Conservation (phyloP, 2,329 filamentous ascomycete species). For the Aspergillus sp. region DNA sequence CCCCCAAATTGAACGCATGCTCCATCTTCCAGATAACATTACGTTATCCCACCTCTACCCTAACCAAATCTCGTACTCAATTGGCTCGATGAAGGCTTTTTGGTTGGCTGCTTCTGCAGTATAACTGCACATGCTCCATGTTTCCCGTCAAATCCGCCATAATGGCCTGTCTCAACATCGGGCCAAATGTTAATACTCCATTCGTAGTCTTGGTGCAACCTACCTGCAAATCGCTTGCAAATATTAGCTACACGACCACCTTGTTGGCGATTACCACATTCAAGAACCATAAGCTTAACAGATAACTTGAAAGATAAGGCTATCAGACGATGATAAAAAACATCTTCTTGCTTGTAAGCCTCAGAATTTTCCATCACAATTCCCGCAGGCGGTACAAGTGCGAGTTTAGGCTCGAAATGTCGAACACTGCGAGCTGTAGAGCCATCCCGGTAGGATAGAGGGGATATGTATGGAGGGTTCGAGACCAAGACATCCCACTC, state of each 20-base stretch:
- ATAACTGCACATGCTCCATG: not conserved
- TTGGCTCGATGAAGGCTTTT: too few species aligned
- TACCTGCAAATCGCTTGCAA: slow-evolving; percentile 2
- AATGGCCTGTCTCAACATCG: not conserved
- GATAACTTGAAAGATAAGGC: slow-evolving; percentile 14
- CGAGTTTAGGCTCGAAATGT: slow-evolving; percentile 69
- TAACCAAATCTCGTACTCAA: too few species aligned
- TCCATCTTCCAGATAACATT: too few species aligned
- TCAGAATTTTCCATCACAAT: not conserved
- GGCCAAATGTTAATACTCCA: not conserved
- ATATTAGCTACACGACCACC: slow-evolving; percentile 24
- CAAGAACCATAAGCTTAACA: slow-evolving; percentile 25
- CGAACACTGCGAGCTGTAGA: slow-evolving; percentile 67
- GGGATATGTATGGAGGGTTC: slow-evolving; percentile 88
- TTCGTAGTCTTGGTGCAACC: not conserved
- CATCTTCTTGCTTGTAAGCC: slow-evolving; percentile 18
- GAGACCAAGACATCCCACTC: slow-evolving; percentile 62
- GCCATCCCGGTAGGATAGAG: slow-evolving; percentile 47
- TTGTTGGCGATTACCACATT: slow-evolving; percentile 30
- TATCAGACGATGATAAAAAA: slow-evolving; percentile 31
- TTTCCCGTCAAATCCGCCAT: not conserved
- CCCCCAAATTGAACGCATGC: too few species aligned
- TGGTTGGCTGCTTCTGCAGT: not conserved
- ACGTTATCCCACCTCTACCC: too few species aligned
- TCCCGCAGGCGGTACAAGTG: slow-evolving; percentile 55